Evolutionary conservation across 495 filamentous ascomycete species (phyloP).

Genomic region (Pseudevernia furfuracea): DNA sequence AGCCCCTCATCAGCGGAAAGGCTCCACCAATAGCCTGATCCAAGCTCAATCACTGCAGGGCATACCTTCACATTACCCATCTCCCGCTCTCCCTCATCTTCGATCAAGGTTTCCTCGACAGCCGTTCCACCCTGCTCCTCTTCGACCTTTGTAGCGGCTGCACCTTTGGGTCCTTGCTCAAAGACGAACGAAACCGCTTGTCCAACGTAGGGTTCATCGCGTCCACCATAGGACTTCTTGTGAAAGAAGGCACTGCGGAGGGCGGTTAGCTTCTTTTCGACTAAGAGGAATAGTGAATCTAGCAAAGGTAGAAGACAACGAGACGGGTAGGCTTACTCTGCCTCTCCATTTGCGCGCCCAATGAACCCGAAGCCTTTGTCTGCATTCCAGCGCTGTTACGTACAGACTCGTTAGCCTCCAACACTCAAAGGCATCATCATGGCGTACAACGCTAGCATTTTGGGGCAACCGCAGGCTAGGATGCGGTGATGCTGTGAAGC

Average conservation of each 20-base stretch:
- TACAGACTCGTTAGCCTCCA: background rate
- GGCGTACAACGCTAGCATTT: background rate
- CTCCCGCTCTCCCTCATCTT: background rate
- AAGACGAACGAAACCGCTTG: background rate
- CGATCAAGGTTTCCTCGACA: background rate
- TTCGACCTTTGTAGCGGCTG: slow-evolving; percentile 9
- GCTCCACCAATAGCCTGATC: background rate
- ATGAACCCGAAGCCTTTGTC: background rate
- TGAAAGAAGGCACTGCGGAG: background rate
- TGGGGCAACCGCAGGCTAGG: background rate
- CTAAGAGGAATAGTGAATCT: too few relatives aligned
- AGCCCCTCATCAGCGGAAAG: too few relatives aligned
- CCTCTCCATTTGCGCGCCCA: background rate
- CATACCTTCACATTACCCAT: background rate
- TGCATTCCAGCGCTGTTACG: slow-evolving; percentile 15
- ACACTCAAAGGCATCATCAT: background rate
- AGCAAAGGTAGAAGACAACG: background rate
- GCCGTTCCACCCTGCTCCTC: background rate
- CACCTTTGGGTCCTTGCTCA: slow-evolving; percentile 14
- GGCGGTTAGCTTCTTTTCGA: background rate
- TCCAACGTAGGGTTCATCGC: background rate
- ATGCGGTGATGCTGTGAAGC: background rate
- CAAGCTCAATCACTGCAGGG: background rate
- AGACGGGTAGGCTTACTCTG: background rate
- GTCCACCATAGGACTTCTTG: background rate